Conservation (phyloP, 2,329 filamentous ascomycete species). For the Fonsecaea pedrosoi region DNA sequence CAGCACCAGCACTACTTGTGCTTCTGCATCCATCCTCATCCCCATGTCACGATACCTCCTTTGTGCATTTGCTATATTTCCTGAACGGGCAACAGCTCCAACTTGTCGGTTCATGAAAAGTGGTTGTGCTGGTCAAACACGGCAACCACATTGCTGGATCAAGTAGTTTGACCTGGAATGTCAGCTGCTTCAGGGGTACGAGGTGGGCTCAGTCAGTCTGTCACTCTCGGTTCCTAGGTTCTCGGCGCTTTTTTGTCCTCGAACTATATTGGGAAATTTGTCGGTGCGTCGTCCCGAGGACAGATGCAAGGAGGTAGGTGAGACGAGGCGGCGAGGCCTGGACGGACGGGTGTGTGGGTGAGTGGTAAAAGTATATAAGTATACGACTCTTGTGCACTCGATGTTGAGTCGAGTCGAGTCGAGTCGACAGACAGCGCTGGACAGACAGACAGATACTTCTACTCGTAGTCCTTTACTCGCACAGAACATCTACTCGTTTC, state of each 20-base stretch:
- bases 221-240: background rate
- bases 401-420: no score
- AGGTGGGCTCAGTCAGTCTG: slow-evolving; percentile 8
- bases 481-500: no score
- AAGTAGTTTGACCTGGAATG: slow-evolving; percentile 6
- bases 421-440: no score
- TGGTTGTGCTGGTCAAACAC: slow-evolving; percentile 4
- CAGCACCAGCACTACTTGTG: no score
- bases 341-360: no score
- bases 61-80: slow-evolving; percentile 21
- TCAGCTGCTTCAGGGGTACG: slow-evolving; percentile 10
- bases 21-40: background rate
- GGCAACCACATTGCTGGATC: slow-evolving; percentile 23
- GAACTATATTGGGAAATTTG: slow-evolving; percentile 3
- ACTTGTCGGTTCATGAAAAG: slow-evolving; percentile 27
- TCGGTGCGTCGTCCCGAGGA: background rate
- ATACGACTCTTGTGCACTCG: no score
- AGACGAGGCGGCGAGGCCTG: no score
- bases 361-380: no score
- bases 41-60: background rate
- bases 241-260: background rate
- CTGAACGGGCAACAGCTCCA: slow-evolving; percentile 32
- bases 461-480: no score
- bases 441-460: no score
- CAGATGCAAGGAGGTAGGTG: background rate